Conservation (phyloP, 805 yeast species). For the Vanderwaltozyma verrucispora region DNA sequence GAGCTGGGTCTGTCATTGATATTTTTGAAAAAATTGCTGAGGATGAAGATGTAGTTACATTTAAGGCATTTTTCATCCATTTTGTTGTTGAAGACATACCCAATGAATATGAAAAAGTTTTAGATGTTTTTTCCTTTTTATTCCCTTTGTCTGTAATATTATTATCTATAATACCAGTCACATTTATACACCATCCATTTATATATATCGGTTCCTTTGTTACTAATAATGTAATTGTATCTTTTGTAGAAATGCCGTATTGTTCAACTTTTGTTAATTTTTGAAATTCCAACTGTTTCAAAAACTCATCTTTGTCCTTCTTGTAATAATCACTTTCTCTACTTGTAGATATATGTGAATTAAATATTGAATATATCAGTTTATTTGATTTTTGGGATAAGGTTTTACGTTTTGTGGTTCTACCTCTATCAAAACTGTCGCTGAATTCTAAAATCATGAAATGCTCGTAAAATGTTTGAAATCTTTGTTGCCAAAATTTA, state of each 20-base stretch:
- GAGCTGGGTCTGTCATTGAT: conserved; percentile 11
- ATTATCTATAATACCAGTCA: conserved; percentile 46
- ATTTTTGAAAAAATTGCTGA: conserved; percentile 21
- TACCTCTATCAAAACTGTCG: conserved; percentile 63
- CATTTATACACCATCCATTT: conserved; percentile 54
- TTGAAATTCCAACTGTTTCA: conserved; percentile 18
- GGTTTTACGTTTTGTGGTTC: conserved; percentile 59
- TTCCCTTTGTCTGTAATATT: not conserved
- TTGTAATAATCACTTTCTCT: conserved; percentile 42
- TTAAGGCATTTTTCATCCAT: conserved; percentile 25
- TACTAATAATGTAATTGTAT: conserved; percentile 25
- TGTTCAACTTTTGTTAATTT: conserved; percentile 23
- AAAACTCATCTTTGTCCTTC: conserved; percentile 23
- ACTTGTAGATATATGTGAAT: conserved; percentile 60
- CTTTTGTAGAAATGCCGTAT: conserved; percentile 32
- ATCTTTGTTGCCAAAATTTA: conserved; percentile 68
- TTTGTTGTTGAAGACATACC: conserved; percentile 8
- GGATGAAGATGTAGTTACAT: conserved; percentile 10
- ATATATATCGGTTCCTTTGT: conserved; percentile 27
- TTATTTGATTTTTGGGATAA: conserved; percentile 48
- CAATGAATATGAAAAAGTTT: not conserved
- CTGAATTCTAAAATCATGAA: conserved; percentile 65
- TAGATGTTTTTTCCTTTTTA: not conserved
- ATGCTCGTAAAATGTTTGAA: conserved; percentile 73
- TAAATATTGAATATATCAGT: conserved; percentile 54